Percentiles rank a stretch among this genome's conserved stretches.
Conservation (phyloP, 83 land plant species). For the Diphasiastrum complanatum region DNA sequence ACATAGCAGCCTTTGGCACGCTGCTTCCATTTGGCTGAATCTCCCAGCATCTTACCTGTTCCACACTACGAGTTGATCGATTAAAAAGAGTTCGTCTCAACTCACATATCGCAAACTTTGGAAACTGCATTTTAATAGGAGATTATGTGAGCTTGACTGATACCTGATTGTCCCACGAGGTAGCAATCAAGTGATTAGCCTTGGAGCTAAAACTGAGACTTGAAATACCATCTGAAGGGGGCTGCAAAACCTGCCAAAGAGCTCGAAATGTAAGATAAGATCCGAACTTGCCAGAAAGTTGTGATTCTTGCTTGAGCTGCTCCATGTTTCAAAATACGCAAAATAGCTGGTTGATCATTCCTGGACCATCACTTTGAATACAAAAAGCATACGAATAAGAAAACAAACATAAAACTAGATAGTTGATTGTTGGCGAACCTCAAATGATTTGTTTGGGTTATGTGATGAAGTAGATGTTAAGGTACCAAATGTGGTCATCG, state of each 20-base stretch:
- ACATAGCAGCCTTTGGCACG: conserved; percentile 69
- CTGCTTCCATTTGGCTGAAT: conserved; percentile 38
- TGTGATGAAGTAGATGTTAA: conserved; percentile 21
- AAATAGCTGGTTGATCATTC: too few relatives aligned
- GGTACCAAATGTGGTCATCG: conserved; percentile 33
- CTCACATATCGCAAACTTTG: background rate
- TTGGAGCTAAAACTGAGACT: conserved; percentile 88
- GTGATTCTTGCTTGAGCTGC: too few relatives aligned
- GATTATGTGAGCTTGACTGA: background rate
- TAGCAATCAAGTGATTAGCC: conserved; percentile 67
- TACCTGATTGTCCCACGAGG: conserved; percentile 98
- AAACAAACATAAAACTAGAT: too few relatives aligned
- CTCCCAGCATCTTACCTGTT: conserved; percentile 88
- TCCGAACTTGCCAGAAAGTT: too few relatives aligned
- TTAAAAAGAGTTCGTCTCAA: background rate
- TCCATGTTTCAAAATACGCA: too few relatives aligned
- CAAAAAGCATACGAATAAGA: too few relatives aligned
- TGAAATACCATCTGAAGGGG: conserved; percentile 79
- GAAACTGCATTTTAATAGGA: conserved; percentile 1
- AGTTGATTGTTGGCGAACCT: too few relatives aligned
- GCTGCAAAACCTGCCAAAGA: conserved; percentile 53
- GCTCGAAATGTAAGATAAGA: too few relatives aligned
- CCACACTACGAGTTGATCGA: background rate
- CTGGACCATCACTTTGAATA: too few relatives aligned
- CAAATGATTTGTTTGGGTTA: conserved; percentile 40